Evolutionary conservation across 1,139 yeast genomes (phyloP), one percentile per base, ranked within the genome.

Genomic region (Yarrowia galli): DNA sequence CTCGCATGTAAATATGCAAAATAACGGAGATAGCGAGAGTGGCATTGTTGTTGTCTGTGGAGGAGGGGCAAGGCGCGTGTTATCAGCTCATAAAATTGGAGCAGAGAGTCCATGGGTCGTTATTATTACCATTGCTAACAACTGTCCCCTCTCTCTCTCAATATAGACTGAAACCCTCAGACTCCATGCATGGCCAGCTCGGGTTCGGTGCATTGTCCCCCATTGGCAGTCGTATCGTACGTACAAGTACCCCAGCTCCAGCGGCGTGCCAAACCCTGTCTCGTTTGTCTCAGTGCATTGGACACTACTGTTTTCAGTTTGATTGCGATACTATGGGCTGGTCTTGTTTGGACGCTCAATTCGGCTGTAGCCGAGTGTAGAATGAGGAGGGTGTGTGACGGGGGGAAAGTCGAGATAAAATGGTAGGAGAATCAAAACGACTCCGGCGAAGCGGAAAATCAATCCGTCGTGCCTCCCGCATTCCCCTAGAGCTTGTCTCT

Each of bases 191-290:
- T 28, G 32, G 8, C 8, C 10, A 25, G 3, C 32, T 28, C 32
- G 9, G 32, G 9, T 28, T 28, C 32, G 32, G 32, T 28, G 32
- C 32, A 28, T 28, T 28, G 32, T 3, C 32, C 32, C 32, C 32
- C 32, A 28, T 28, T 28, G 32, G 32, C 32, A 28, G 6, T 28
- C 32, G 32, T 28, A 28, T 28, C 32, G 32, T 10, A 28, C 38
- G 16, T 9, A 6, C 8, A 12, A 7, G 38, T 35, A 35, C 16
- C 38, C 13, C 38, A 35, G 38, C 32, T 28, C 28, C 23, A 46
- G 51, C 51, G 49, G 35, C 51, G 15, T 46, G 51, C 35, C 51
- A 46, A 46, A 46, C 51, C 51, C 51, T 46, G 51, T 25, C n/a
- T 20, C 20, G 18, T 43, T 28, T 45, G 49, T 46, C 35, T 25